phyloP scores from a whole-genome alignment of 139 green algal genomes.

The Coccomyxa sp. region DNA sequence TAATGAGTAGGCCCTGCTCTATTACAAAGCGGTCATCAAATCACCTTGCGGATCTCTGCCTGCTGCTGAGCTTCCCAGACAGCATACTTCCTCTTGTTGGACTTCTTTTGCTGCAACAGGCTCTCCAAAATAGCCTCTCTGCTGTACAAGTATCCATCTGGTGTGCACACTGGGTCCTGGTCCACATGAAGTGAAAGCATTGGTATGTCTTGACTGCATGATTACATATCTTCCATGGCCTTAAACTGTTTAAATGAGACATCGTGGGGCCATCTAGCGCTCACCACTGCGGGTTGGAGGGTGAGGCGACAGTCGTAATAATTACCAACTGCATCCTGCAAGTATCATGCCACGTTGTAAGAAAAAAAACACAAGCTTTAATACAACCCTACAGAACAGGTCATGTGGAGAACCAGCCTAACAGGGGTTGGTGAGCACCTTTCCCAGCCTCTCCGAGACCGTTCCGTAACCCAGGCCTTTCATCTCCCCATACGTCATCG shows the following conservation, averaged over 20 bases:
- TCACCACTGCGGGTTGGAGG: conserved; percentile 67
- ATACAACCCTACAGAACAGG: background rate
- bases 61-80: conserved; percentile 71
- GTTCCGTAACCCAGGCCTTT: conserved; percentile 82
- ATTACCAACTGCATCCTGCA: conserved; percentile 81
- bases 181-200: background rate
- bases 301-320: conserved; percentile 87
- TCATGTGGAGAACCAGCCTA: background rate
- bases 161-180: conserved; percentile 81
- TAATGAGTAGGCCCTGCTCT: background rate
- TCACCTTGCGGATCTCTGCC: conserved; percentile 52
- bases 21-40: background rate
- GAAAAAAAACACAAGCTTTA: background rate
- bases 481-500: conserved; percentile 76
- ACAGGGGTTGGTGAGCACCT: conserved; percentile 47
- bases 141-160: conserved; percentile 77
- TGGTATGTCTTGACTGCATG: background rate
- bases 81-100: conserved; percentile 71
- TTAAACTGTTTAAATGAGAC: too few species aligned
- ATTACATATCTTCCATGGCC: background rate
- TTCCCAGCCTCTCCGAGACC: conserved; percentile 80
- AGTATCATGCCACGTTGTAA: background rate
- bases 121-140: conserved; percentile 82
- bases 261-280: background rate
- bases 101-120: conserved; percentile 83